Percentiles rank a stretch among this genome's conserved stretches.
Conservation (phyloP, 1,284 basidiomycete species). For the Taiwanofungus camphoratus region DNA sequence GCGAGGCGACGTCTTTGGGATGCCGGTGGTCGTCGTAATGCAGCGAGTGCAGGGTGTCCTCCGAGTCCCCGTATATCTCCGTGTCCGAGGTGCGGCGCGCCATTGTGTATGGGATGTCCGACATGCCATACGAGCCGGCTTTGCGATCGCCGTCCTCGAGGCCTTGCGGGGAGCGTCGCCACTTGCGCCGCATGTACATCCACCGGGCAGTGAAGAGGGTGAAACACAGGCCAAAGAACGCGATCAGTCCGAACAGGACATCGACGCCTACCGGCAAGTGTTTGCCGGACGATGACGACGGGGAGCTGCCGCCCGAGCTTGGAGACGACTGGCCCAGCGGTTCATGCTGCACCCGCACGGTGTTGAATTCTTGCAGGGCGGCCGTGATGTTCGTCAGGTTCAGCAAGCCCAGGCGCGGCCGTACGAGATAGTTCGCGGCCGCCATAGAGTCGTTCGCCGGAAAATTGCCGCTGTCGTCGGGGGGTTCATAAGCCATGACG, state of each 20-base stretch:
- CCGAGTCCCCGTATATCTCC: slow-evolving; percentile 25
- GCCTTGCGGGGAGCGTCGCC: slow-evolving; percentile 9
- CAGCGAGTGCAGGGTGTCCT: neutral
- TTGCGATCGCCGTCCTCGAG: slow-evolving; percentile 17
- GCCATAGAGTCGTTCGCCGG: slow-evolving; percentile 17
- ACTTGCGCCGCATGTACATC: slow-evolving; percentile 37
- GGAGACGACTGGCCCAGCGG: slow-evolving; percentile 32
- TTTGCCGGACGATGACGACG: slow-evolving; percentile 20
- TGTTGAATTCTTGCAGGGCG: slow-evolving; percentile 60
- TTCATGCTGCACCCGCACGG: slow-evolving; percentile 56
- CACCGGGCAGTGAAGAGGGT: slow-evolving; percentile 49
- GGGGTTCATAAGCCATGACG: slow-evolving; percentile 59
- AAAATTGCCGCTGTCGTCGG: slow-evolving; percentile 41
- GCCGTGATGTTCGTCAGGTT: slow-evolving; percentile 50
- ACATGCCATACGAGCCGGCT: slow-evolving; percentile 14
- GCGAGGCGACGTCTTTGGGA: slow-evolving; percentile 18
- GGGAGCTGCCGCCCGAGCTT: slow-evolving; percentile 4
- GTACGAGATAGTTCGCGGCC: slow-evolving; percentile 22
- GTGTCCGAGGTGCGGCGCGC: slow-evolving; percentile 24
- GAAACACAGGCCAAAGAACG: slow-evolving; percentile 51
- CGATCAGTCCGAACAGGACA: slow-evolving; percentile 50
- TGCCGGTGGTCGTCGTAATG: neutral
- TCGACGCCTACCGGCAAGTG: slow-evolving; percentile 51
- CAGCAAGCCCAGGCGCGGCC: slow-evolving; percentile 52
- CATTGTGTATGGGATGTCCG: slow-evolving; percentile 22